These are phyloP conservation scores for Penicillium aurantiogriseum DNA, from an alignment of 2,329 filamentous ascomycete species.

Conservation along the genomic window DNA sequence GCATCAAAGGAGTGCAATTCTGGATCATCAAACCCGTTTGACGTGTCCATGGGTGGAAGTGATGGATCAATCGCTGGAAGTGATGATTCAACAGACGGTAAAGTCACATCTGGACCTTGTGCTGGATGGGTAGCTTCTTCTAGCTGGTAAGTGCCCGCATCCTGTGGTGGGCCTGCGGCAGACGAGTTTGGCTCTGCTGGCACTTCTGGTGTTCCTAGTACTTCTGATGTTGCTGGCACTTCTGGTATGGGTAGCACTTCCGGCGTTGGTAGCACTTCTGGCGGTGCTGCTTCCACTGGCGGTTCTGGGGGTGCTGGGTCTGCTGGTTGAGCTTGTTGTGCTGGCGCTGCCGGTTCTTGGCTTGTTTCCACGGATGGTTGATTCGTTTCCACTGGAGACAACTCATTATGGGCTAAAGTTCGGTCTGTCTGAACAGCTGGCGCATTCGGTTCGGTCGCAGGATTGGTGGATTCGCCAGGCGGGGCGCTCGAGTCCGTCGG, in stretches of 20 bases:
- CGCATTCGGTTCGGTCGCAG: constrained; percentile 18
- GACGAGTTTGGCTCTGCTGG: neutral
- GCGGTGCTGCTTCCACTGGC: neutral
- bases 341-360: neutral
- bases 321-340: neutral
- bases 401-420: constrained; percentile 20
- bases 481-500: constrained; percentile 20
- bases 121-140: neutral
- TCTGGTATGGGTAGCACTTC: neutral
- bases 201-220: neutral
- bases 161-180: neutral
- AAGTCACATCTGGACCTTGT: constrained; percentile 10
- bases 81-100: constrained; percentile 21
- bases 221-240: neutral
- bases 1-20: constrained; percentile 26
- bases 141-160: constrained; percentile 1
- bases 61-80: constrained; percentile 27
- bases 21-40: constrained; percentile 28
- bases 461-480: constrained; percentile 19
- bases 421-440: constrained; percentile 14
- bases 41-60: constrained; percentile 22
- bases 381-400: constrained; percentile 14
- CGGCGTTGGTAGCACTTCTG: neutral
- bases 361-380: neutral
- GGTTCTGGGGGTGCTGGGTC: neutral